Percentiles rank a stretch among this genome's conserved stretches.
phyloP scores from a whole-genome alignment of 1,284 basidiomycete species.

The Ganoderma meredithae region DNA sequence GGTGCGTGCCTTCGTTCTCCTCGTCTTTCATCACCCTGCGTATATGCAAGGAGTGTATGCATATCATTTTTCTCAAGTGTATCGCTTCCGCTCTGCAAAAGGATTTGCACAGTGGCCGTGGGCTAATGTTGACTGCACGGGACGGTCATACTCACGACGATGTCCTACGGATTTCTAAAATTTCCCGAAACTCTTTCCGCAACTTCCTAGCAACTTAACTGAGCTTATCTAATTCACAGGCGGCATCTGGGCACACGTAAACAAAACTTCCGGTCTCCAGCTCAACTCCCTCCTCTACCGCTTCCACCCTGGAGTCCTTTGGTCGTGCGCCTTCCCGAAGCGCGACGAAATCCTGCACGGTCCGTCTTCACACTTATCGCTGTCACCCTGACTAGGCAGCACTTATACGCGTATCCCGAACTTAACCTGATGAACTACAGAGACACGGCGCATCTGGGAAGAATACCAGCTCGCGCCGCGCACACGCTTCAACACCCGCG shows the following conservation, averaged over 20 bases:
- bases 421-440: constrained; percentile 33
- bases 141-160: too few species aligned
- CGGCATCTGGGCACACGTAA: constrained; percentile 71
- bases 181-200: too few species aligned
- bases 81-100: too few species aligned
- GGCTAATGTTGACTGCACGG: too few species aligned
- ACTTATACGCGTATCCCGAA: not conserved
- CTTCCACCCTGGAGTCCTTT: constrained; percentile 58
- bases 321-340: constrained; percentile 54
- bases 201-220: not conserved
- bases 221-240: constrained; percentile 37
- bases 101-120: too few species aligned
- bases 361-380: constrained; percentile 28
- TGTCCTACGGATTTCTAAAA: too few species aligned
- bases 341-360: constrained; percentile 64
- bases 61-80: too few species aligned
- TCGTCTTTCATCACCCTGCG: constrained; percentile 22
- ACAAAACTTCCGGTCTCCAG: constrained; percentile 65
- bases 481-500: constrained; percentile 56
- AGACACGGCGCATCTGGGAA: constrained; percentile 61
- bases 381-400: not conserved
- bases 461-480: constrained; percentile 59
- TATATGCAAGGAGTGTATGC: too few species aligned
- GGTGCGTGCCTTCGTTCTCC: constrained; percentile 21
- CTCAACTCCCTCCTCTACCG: constrained; percentile 67